phyloP scores from a whole-genome alignment of 2,329 filamentous ascomycete species.

The Epicoccum sorghinum region DNA sequence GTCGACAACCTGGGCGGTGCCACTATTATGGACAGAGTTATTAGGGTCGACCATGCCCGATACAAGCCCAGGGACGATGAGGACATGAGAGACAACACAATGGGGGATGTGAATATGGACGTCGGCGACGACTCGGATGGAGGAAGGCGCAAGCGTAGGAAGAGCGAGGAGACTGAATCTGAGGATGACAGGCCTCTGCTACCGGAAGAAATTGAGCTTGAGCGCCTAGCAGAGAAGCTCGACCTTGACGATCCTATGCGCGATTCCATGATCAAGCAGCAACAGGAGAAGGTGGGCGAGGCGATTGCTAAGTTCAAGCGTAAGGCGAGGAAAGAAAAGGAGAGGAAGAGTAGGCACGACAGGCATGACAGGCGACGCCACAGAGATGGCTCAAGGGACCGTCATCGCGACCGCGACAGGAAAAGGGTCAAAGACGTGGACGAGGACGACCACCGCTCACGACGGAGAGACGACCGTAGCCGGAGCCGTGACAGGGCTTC shows the following conservation, averaged over 20 bases:
- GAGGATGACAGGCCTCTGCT: constrained; percentile 67
- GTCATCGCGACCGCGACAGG: constrained; percentile 27
- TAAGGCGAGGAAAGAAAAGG: constrained; percentile 53
- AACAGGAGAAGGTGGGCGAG: constrained; percentile 83
- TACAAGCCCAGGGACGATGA: constrained; percentile 86
- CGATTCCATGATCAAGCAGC: constrained; percentile 83
- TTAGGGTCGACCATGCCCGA: constrained; percentile 89
- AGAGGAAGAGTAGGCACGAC: constrained; percentile 46
- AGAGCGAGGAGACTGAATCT: constrained; percentile 50
- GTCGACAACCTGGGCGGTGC: constrained; percentile 95
- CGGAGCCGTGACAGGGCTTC: constrained; percentile 22
- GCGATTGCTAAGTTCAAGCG: constrained; percentile 65
- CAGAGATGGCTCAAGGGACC: constrained; percentile 33
- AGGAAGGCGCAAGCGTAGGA: constrained; percentile 56
- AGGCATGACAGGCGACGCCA: constrained; percentile 37
- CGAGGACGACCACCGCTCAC: constrained; percentile 19
- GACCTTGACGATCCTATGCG: constrained; percentile 99
- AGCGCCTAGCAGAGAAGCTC: constrained; percentile 74
- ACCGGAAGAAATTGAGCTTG: constrained; percentile 81
- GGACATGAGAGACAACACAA: constrained; percentile 66
- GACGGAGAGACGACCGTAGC: constrained; percentile 20
- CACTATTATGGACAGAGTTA: constrained; percentile 76
- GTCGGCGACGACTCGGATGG: constrained; percentile 48
- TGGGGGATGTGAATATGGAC: constrained; percentile 55
- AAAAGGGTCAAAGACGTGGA: constrained; percentile 30